These are phyloP conservation scores for Immersiella caudata DNA, from an alignment of 495 filamentous ascomycete species.

Conservation along the genomic window DNA sequence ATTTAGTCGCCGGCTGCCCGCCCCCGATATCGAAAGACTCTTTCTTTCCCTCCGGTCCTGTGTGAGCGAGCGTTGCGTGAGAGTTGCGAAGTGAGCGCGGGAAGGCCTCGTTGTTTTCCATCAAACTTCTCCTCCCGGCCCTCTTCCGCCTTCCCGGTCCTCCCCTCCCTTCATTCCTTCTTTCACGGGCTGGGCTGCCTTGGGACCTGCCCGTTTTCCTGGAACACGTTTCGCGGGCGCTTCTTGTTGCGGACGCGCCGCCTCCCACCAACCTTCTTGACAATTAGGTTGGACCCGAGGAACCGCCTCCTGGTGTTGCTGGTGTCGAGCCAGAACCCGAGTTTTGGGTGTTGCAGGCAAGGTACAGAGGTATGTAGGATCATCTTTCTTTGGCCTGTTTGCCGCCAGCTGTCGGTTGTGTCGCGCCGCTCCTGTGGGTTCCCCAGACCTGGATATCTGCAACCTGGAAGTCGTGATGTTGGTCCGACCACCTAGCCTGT, in stretches of 20 bases:
- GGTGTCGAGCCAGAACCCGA: constrained; percentile 11
- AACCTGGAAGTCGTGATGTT: constrained; percentile 6
- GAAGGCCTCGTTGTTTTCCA: constrained; percentile 14
- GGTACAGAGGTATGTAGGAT: background rate
- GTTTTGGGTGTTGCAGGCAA: background rate
- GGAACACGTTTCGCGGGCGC: constrained; percentile 21
- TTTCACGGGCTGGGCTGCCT: constrained; percentile 1
- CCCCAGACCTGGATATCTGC: constrained; percentile 7
- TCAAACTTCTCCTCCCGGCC: constrained; percentile 5
- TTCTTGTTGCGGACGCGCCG: constrained; percentile 7
- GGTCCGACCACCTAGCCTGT: constrained; percentile 12
- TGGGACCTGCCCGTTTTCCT: background rate
- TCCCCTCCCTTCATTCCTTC: background rate
- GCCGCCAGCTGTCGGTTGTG: constrained; percentile 11
- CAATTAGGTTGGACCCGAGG: constrained; percentile 18
- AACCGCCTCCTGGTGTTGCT: constrained; percentile 13
- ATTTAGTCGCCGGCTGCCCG: constrained; percentile 27
- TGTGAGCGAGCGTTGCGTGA: constrained; percentile 18
- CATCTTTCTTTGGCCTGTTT: constrained; percentile 9
- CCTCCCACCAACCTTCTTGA: background rate
- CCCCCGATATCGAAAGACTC: constrained; percentile 22
- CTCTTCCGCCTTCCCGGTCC: background rate
- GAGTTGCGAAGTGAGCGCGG: constrained; percentile 19
- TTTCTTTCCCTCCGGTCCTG: constrained; percentile 18
- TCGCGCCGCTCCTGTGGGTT: constrained; percentile 18